A percentile compares a stretch with the other conserved stretches of the same genome.
Evolutionary conservation across 1,284 basidiomycete genomes (phyloP).

Genomic region (Ceratobasidium sp.): DNA sequence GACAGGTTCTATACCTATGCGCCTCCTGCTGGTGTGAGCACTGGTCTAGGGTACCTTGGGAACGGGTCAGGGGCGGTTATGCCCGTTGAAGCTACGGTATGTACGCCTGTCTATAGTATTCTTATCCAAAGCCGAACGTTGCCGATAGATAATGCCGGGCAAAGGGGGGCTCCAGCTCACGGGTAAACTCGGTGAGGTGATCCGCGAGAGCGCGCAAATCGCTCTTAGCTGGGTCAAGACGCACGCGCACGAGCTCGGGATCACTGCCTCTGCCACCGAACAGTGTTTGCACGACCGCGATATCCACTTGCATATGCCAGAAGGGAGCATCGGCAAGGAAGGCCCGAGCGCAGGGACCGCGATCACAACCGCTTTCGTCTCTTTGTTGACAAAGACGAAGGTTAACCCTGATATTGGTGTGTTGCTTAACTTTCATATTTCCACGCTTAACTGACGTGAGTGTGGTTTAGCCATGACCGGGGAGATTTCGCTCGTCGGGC

Average conservation of each 20-base stretch:
- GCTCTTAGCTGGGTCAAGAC: slow-evolving; percentile 93
- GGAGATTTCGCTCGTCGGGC: slow-evolving; percentile 92
- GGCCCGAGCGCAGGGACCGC: slow-evolving; percentile 97
- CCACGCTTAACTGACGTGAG: slow-evolving; percentile 23
- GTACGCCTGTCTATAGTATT: slow-evolving; percentile 53
- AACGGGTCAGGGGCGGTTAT: slow-evolving; percentile 97
- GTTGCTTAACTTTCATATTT: slow-evolving; percentile 52
- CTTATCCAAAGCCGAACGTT: slow-evolving; percentile 36
- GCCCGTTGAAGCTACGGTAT: slow-evolving; percentile 93
- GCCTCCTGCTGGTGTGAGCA: slow-evolving; percentile 93
- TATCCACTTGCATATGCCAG: slow-evolving; percentile 95
- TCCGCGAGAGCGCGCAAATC: slow-evolving; percentile 95
- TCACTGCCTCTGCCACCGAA: slow-evolving; percentile 77
- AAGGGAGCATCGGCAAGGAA: slow-evolving; percentile 97
- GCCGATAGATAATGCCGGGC: slow-evolving; percentile 86
- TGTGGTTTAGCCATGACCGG: slow-evolving; percentile 87
- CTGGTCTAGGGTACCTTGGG: slow-evolving; percentile 94
- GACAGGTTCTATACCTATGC: slow-evolving; percentile 88
- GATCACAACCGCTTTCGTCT: slow-evolving; percentile 90
- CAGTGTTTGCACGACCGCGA: slow-evolving; percentile 87
- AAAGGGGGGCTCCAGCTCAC: slow-evolving; percentile 92
- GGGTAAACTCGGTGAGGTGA: slow-evolving; percentile 98
- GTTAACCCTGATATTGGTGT: slow-evolving; percentile 88
- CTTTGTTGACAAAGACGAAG: slow-evolving; percentile 85
- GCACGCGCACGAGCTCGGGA: slow-evolving; percentile 89